phyloP scores from a whole-genome alignment of 2,329 filamentous ascomycete species.

The Coniochaeta sp. region DNA sequence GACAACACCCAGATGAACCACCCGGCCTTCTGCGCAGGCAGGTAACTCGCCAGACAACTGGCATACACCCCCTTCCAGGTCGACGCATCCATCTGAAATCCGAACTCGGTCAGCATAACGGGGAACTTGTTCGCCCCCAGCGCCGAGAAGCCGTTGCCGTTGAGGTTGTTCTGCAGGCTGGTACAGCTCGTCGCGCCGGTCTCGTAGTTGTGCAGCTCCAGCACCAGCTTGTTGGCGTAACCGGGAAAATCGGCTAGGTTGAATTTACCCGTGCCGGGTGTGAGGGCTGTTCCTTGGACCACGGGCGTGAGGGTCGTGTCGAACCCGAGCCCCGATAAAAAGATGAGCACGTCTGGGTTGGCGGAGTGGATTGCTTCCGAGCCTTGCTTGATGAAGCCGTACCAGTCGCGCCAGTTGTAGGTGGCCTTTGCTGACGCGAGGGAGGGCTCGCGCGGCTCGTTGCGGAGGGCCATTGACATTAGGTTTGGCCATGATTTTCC shows the following conservation, averaged over 20 bases:
- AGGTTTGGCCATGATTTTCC: slow-evolving; percentile 40
- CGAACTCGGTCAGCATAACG: slow-evolving; percentile 47
- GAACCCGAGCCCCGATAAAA: slow-evolving; percentile 52
- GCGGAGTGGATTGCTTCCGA: slow-evolving; percentile 41
- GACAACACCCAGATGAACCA: slow-evolving; percentile 54
- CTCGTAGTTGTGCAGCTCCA: slow-evolving; percentile 57
- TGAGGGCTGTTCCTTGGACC: slow-evolving; percentile 38
- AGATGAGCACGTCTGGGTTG: slow-evolving; percentile 47
- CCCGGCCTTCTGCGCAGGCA: slow-evolving; percentile 40
- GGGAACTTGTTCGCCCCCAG: slow-evolving; percentile 37
- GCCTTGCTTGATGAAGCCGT: slow-evolving; percentile 40
- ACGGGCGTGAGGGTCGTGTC: slow-evolving; percentile 48
- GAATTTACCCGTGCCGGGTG: slow-evolving; percentile 38
- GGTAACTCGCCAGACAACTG: slow-evolving; percentile 41
- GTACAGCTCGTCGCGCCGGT: slow-evolving; percentile 40
- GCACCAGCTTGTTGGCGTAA: slow-evolving; percentile 47
- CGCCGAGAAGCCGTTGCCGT: slow-evolving; percentile 46
- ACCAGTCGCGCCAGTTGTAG: slow-evolving; percentile 54
- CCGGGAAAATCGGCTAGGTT: slow-evolving; percentile 36
- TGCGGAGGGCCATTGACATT: slow-evolving; percentile 44
- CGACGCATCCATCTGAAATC: slow-evolving; percentile 40
- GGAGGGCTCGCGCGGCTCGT: slow-evolving; percentile 42
- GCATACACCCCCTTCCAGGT: slow-evolving; percentile 43
- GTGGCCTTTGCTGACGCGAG: slow-evolving; percentile 23
- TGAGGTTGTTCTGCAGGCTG: slow-evolving; percentile 36